Base-by-base conservation (phyloP, 2,329 filamentous ascomycete species). In the Pleomassaria siparia region DNA sequence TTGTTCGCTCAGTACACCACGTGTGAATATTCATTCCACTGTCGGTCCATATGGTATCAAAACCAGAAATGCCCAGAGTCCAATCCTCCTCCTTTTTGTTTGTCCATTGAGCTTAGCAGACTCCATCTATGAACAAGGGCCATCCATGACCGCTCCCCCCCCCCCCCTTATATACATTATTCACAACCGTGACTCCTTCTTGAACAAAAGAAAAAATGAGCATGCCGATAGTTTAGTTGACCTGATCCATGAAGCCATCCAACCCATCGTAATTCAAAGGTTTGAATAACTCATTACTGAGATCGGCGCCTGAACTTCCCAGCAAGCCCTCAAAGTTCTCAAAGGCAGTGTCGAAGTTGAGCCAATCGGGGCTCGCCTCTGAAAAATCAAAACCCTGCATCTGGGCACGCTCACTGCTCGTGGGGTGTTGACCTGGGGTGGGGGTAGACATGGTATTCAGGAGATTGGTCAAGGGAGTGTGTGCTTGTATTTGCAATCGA, bases 281-380 rank as follows among this genome's bases (percentile, higher is more conserved):
- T 44, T 54, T 60, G 39, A 71, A 69, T 24, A 72, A 42, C 56
- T 72, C 68, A 43, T 69, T 71, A 41, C 66, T 70, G 50, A 71
- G 13, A 53, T 72, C 69, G 9, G 69, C 69, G 4, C 69, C 69
- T 0, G 60, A 63, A 47, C 69, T 71, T 18, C 69, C 69, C 10
- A 72, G 29, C 22, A 72, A 51, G 3, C 66, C 63, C 45, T 72
- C 68, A 41, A 72, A 70, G 28, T 72, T 71, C 55, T 72, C 69
- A 53, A 72, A 72, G 6, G 70, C 70, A 1, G 60, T 58, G 20
- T 72, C 69, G 35, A 72, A 71, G 26, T 71, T 71, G 24, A 72
- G 35, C 70, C 70, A 72, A 32, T 71, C 69, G 0, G 68, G 65
- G 1, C 60, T 66, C 25, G 64, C 56, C 25, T 69, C 67, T n/a